Percentiles rank a stretch among this genome's conserved stretches.
Evolutionary conservation across 2,329 filamentous ascomycete species (phyloP).

Genomic region (Amesomyces nigricolor): DNA sequence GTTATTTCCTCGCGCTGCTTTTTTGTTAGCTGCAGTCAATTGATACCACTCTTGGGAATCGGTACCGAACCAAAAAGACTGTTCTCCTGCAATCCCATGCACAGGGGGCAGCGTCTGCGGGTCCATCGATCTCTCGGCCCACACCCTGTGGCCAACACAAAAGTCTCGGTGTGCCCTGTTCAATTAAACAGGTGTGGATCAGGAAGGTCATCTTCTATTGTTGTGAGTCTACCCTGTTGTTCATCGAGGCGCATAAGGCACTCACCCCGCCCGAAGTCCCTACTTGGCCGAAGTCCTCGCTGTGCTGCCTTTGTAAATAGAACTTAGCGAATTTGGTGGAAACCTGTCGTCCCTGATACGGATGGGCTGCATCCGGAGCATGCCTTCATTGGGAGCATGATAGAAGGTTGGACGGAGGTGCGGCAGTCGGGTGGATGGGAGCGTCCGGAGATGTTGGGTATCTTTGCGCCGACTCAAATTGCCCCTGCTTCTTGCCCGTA

Average conservation of each 20-base stretch:
- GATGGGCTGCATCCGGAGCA: conserved; percentile 49
- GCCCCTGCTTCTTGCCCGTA: neutral
- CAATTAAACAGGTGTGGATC: conserved; percentile 45
- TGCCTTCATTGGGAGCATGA: conserved; percentile 40
- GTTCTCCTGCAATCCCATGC: conserved; percentile 37
- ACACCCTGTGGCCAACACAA: conserved; percentile 48
- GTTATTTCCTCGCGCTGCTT: too few species aligned
- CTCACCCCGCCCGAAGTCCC: conserved; percentile 38
- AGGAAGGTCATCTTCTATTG: conserved; percentile 51
- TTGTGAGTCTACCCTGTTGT: conserved; percentile 33
- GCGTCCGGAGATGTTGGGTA: conserved; percentile 8
- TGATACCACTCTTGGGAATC: too few species aligned
- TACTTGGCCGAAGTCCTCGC: conserved; percentile 46
- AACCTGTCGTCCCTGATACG: conserved; percentile 43
- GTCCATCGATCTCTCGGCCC: conserved; percentile 54
- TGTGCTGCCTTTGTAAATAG: conserved; percentile 50
- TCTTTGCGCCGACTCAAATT: conserved; percentile 6
- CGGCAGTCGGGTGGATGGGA: conserved; percentile 28
- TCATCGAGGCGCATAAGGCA: neutral
- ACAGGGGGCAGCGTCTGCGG: conserved; percentile 55
- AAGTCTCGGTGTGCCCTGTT: conserved; percentile 44
- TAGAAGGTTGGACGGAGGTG: conserved; percentile 44
- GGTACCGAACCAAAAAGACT: too few species aligned
- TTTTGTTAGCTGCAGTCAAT: too few species aligned
- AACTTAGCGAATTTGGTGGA: conserved; percentile 43